These are phyloP conservation scores for Spergularia azorica DNA, from an alignment of 179 eudicot species.

Conservation along the genomic window DNA sequence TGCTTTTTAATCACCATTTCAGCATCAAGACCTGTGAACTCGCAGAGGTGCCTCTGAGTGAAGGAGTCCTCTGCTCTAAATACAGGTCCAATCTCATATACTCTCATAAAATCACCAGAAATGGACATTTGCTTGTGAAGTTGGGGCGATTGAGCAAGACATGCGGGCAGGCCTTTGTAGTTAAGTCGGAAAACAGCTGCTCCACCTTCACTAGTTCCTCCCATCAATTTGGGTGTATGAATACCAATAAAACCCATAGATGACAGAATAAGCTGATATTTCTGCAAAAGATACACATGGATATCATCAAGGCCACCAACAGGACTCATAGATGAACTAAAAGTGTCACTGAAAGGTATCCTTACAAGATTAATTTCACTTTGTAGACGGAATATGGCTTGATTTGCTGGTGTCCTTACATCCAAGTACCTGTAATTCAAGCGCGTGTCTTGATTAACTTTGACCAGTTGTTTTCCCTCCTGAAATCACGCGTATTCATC, in stretches of 20 bases:
- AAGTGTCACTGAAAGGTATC: neutral
- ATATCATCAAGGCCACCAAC: conserved; percentile 11
- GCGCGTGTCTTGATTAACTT: conserved; percentile 93
- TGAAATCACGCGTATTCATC: conserved; percentile 27
- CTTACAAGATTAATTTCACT: conserved; percentile 70
- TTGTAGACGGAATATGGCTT: conserved; percentile 68
- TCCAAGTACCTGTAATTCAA: conserved; percentile 77
- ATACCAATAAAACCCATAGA: conserved; percentile 67
- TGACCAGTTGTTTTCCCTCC: conserved; percentile 87
- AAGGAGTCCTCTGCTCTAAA: conserved; percentile 94
- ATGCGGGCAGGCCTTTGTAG: conserved; percentile 90
- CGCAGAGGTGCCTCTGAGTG: conserved; percentile 91
- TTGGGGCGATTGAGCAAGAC: conserved; percentile 96
- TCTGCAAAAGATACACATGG: conserved; percentile 41
- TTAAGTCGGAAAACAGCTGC: conserved; percentile 87
- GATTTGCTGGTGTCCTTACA: conserved; percentile 85
- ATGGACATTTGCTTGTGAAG: conserved; percentile 97
- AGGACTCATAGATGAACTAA: conserved; percentile 2
- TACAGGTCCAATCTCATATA: conserved; percentile 91
- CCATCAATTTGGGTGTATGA: conserved; percentile 85
- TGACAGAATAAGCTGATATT: conserved; percentile 56
- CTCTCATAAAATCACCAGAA: conserved; percentile 82
- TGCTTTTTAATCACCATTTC: conserved; percentile 96
- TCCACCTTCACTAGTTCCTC: conserved; percentile 97
- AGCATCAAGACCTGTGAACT: conserved; percentile 93